Evolutionary conservation across 1,139 yeast species (phyloP).

Genomic region (Pichia sp.): DNA sequence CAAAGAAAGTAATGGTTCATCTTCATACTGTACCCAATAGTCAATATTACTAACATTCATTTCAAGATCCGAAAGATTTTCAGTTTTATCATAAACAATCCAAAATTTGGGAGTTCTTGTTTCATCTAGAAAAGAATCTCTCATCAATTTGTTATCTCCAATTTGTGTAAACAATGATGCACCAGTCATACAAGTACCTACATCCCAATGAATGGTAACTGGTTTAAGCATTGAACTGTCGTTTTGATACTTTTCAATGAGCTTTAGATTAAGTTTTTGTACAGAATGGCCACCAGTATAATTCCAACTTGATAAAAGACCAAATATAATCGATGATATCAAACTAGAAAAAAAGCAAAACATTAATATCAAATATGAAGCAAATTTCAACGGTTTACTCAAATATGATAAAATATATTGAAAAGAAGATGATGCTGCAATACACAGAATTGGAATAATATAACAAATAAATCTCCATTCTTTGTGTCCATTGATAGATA

Average conservation of each 20-base stretch:
- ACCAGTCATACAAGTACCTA: slow-evolving; percentile 84
- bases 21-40: slow-evolving; percentile 47
- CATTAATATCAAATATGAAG: background rate
- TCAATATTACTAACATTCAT: slow-evolving; percentile 35
- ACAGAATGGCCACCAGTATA: slow-evolving; percentile 90
- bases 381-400: background rate
- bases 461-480: slow-evolving; percentile 91
- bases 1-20: slow-evolving; percentile 19
- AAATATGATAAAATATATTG: slow-evolving; percentile 21
- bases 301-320: slow-evolving; percentile 59
- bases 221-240: slow-evolving; percentile 10
- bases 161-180: slow-evolving; percentile 52
- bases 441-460: slow-evolving; percentile 58
- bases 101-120: slow-evolving; percentile 27
- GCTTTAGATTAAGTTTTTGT: slow-evolving; percentile 39
- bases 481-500: slow-evolving; percentile 86
- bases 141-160: slow-evolving; percentile 7
- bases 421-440: slow-evolving; percentile 61
- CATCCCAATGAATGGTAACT: slow-evolving; percentile 61
- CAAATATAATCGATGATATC: slow-evolving; percentile 24
- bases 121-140: slow-evolving; percentile 32
- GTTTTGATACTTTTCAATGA: slow-evolving; percentile 20
- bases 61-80: slow-evolving; percentile 33
- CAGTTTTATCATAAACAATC: slow-evolving; percentile 71
- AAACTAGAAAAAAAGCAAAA: slow-evolving; percentile 29